Conservation (phyloP, 148 eudicot species). For the Amaranthus cruentus region DNA sequence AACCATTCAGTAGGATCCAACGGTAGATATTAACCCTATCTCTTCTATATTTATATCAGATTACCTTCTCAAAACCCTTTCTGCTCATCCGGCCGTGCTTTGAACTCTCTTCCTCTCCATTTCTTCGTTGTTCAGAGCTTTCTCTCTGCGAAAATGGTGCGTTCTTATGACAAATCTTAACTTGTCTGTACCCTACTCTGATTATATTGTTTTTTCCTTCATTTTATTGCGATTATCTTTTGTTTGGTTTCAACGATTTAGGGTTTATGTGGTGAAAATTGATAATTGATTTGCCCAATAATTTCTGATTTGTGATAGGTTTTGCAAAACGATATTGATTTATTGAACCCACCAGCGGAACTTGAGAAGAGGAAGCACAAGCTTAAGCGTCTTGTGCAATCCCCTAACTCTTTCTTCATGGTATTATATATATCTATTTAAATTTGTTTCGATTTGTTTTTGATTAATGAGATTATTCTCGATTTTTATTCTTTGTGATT, state of each 20-base stretch:
- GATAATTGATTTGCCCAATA: background rate
- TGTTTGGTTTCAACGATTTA: background rate
- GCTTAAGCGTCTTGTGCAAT: slow-evolving; percentile 37
- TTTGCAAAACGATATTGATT: slow-evolving; percentile 32
- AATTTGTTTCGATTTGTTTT: background rate
- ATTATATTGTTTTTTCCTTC: too few relatives aligned
- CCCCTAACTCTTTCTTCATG: slow-evolving; percentile 39
- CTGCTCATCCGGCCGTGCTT: too few relatives aligned
- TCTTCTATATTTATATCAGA: background rate
- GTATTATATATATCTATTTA: background rate
- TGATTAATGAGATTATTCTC: too few relatives aligned
- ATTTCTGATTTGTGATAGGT: slow-evolving; percentile 11
- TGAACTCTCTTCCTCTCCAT: background rate
- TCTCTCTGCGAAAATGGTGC: slow-evolving; percentile 13
- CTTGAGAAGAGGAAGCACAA: slow-evolving; percentile 39
- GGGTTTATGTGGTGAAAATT: background rate
- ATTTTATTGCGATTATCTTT: too few relatives aligned
- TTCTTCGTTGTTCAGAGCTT: background rate
- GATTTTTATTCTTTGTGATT: background rate
- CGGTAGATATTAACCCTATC: slow-evolving; percentile 5
- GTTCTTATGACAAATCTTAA: background rate
- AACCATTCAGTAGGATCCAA: background rate
- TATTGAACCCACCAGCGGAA: slow-evolving; percentile 38
- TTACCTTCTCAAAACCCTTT: background rate
- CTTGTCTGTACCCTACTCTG: too few relatives aligned